Base-by-base conservation (phyloP, 1,139 yeast species). In the Suhomyces taliae region DNA sequence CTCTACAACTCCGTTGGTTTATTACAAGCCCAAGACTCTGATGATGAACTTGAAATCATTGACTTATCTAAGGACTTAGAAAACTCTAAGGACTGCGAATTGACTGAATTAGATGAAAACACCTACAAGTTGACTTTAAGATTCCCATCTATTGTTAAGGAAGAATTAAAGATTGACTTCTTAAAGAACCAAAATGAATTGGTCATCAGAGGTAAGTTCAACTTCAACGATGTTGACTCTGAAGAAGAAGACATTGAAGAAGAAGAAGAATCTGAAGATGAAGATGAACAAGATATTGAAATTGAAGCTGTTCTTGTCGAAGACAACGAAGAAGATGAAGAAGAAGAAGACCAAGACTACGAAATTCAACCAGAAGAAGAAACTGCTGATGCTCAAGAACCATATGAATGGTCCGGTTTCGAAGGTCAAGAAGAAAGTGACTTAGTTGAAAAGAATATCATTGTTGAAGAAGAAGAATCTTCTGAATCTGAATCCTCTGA, bases 81-180 rank as follows among this genome's bases (percentile, higher is more conserved):
- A 50, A 64, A 72, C 58, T 70, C 77, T 45, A 74, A 72, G 53
- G 80, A 75, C 58, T 74, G 76, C 57, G 78, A 74, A 58, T 67
- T 75, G 55, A 60, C 65, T 38, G 71, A 74, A 53, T 56, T 70
- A 29, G 72, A 73, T 50, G 75, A 72, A 39, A 62, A 69, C 50
- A 69, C 70, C 24, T 76, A 74, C 61, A 72, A 71, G 55, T 69
- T 75, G 56, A 67, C 62, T 52, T 64, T 75, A 50, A 69, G 79
- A 59, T 71, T 75, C 47, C 79, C 79, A 33, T 69, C 78, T 12
- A 60, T 75, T 45, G 67, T 70, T 43, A 69, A 68, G 58, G 78
- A 74, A 41, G 78, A 72, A 54, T 64, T 74, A 51, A 71, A 71
- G 49, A 63, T 75, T 47, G 71, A 72, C 49, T 75, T 72, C 58